Base-by-base conservation (phyloP, 352 stramenopile genomes). In the Lagenidium giganteum region DNA sequence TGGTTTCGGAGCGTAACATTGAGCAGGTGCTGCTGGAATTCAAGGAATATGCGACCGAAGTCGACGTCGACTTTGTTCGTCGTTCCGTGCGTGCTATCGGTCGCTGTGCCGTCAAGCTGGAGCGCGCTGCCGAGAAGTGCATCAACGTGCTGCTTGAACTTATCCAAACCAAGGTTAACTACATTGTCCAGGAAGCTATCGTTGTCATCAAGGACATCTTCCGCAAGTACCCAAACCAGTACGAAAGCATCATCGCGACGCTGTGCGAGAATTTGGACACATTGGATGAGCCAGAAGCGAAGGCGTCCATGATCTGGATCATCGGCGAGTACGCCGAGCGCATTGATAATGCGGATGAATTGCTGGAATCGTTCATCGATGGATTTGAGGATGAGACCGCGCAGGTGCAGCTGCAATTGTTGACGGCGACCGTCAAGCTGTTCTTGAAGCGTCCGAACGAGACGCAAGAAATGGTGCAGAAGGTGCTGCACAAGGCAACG, bases 151-250 rank as follows among this genome's bases (percentile, higher is more conserved):
- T 99, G 32, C 71, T 99, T 4, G 93, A 98, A 58, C 73, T 99
- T 3, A 99, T 99, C 63, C 92, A 99, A 67, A 99, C 96, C 38
- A 99, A 99, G 77, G 95, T 98, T 25, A 98, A 98, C 70, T 99
- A 98, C 57, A 98, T 99, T 32, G 95, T 99, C 3, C 96, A 99
- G 65, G 97, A 99, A 66, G 94, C 94, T 24, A 97, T 99, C 42
- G 97, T 99, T 68, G 96, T 99, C 22, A 99, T 99, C 67, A 99
- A 98, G 67, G 96, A 99, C 56, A 99, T 99, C 51, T 99, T 99
- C 85, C 91, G 97, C 38, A 96, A 97, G 61, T 99, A 99, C 74
- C 96, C 96, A 48, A 99, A 99, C 76, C 87, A 97, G 51, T 99
- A 99, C 63, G 97, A 99, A 69, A 95, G 74, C 48, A 98, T 99